phyloP scores from a whole-genome alignment of 2,329 filamentous ascomycete species.

The Sordariomycetes sp. region DNA sequence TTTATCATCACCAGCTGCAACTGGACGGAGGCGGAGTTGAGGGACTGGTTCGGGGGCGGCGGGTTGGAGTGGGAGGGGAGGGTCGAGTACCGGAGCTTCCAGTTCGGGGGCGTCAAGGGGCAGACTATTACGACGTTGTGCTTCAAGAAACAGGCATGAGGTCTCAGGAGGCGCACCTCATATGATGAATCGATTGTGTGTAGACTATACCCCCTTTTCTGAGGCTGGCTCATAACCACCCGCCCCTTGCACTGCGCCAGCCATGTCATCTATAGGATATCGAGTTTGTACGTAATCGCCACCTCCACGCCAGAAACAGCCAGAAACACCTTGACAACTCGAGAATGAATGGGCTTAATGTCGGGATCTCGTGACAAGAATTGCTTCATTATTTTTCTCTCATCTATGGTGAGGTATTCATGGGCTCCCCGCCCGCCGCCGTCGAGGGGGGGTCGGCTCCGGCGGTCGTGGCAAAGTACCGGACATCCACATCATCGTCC shows the following conservation, averaged over 20 bases:
- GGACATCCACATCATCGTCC: conserved; percentile 95
- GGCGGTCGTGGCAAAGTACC: conserved; percentile 93
- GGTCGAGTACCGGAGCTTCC: conserved; percentile 78
- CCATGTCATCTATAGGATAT: background rate
- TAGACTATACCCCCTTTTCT: no score
- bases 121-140: conserved; percentile 84
- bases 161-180: no score
- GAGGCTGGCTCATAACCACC: no score
- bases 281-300: no score
- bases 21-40: conserved; percentile 87
- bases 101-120: conserved; percentile 80
- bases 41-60: conserved; percentile 60
- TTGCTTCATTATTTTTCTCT: conserved; percentile 39
- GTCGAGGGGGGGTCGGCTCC: conserved; percentile 47
- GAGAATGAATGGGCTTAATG: background rate
- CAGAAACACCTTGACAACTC: background rate
- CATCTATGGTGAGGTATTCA: conserved; percentile 58
- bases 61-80: conserved; percentile 53
- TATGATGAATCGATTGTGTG: no score
- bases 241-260: background rate
- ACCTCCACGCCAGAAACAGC: no score
- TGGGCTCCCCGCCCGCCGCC: conserved; percentile 43
- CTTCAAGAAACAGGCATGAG: conserved; percentile 44
- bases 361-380: conserved; percentile 27
- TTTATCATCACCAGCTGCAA: conserved; percentile 93